phyloP scores from a whole-genome alignment of 2,329 filamentous ascomycete genomes.

The Colletotrichum plurivorum region DNA sequence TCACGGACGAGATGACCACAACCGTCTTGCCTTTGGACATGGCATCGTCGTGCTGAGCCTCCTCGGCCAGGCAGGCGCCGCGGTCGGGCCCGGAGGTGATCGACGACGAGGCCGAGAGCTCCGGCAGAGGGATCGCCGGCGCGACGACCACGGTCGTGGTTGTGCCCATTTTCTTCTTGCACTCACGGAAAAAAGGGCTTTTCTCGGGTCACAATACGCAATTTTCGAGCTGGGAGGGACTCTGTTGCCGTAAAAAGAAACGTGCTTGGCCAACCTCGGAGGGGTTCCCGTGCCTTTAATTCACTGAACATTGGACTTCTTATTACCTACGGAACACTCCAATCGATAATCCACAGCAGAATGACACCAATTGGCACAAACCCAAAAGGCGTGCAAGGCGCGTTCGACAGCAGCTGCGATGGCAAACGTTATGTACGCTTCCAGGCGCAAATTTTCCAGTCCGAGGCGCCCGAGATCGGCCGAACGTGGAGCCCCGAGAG shows the following conservation, averaged over 20 bases:
- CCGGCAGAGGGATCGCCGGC: background rate
- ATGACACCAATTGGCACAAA: background rate
- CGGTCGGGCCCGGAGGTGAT: background rate
- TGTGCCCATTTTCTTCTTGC: conserved; percentile 11
- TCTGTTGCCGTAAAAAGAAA: no score
- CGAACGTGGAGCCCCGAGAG: conserved; percentile 21
- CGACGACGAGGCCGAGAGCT: conserved; percentile 11
- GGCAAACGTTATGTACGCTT: background rate
- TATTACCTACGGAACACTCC: no score
- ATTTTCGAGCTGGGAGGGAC: no score
- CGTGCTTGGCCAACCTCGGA: no score
- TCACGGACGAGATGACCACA: conserved; percentile 33
- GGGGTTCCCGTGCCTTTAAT: no score
- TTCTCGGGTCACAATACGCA: background rate
- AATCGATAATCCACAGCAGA: background rate
- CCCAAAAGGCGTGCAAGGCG: background rate
- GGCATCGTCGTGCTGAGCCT: conserved; percentile 4
- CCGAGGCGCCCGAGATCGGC: conserved; percentile 27
- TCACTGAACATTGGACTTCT: no score
- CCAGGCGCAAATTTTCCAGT: conserved; percentile 12
- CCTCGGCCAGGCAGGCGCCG: background rate
- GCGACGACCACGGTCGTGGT: conserved; percentile 12
- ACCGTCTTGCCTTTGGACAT: conserved; percentile 25
- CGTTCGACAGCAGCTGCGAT: background rate
- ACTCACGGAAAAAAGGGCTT: background rate